These are phyloP conservation scores for Aechmea fasciata DNA, from an alignment of 176 grass and related monocot genomes.

Conservation along the genomic window DNA sequence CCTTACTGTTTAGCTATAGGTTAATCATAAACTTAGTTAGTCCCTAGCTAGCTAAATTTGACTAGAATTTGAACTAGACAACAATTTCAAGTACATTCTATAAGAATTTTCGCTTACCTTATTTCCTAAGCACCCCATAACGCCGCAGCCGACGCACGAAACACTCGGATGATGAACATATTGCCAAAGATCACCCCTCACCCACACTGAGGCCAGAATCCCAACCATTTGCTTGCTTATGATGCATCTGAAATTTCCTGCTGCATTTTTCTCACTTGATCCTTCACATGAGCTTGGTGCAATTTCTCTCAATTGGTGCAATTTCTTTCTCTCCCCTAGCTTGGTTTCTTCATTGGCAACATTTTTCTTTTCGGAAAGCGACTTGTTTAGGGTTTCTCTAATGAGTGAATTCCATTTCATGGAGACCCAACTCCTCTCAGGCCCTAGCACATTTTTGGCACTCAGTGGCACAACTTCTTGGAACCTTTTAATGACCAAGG, in stretches of 20 bases:
- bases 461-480: constrained; percentile 91
- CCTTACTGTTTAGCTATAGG: neutral
- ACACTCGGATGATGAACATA: constrained; percentile 46
- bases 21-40: neutral
- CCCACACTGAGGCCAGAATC: constrained; percentile 69
- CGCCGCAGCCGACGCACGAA: constrained; percentile 68
- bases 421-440: constrained; percentile 47
- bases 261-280: constrained; percentile 17
- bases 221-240: constrained; percentile 98
- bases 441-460: constrained; percentile 80
- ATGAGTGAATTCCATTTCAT: constrained; percentile 78
- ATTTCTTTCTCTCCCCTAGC: neutral
- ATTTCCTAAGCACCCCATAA: constrained; percentile 91
- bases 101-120: constrained; percentile 41
- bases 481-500: constrained; percentile 51
- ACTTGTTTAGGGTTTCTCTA: constrained; percentile 51
- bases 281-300: constrained; percentile 20
- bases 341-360: neutral
- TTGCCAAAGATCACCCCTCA: constrained; percentile 44
- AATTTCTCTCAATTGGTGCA: neutral
- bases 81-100: neutral
- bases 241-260: constrained; percentile 50
- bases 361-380: neutral
- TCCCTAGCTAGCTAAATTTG: too few relatives aligned
- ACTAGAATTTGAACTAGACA: too few relatives aligned